phyloP scores from a whole-genome alignment of 2,329 filamentous ascomycete species.

The Botrytis aclada region DNA sequence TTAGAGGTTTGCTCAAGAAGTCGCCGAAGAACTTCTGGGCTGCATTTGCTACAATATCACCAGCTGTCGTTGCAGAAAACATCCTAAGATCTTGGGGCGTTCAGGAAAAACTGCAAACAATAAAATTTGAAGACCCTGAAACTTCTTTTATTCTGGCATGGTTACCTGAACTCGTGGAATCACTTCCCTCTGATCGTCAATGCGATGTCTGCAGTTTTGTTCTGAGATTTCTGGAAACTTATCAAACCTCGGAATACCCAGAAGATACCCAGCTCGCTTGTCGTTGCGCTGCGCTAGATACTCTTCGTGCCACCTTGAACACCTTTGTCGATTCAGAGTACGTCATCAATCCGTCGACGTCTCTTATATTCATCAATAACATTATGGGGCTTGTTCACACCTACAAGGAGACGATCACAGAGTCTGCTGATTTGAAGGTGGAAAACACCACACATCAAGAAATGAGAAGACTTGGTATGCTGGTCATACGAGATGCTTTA shows the following conservation, averaged over 20 bases:
- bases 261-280: slow-evolving; percentile 58
- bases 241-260: slow-evolving; percentile 55
- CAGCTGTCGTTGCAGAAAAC: slow-evolving; percentile 77
- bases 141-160: slow-evolving; percentile 66
- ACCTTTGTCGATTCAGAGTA: slow-evolving; percentile 54
- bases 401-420: slow-evolving; percentile 58
- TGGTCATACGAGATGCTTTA: slow-evolving; percentile 64
- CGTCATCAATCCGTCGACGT: slow-evolving; percentile 48
- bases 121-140: slow-evolving; percentile 52
- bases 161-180: slow-evolving; percentile 74
- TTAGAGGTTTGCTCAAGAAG: slow-evolving; percentile 69
- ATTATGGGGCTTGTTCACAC: slow-evolving; percentile 63
- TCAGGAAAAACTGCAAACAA: slow-evolving; percentile 58
- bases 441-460: slow-evolving; percentile 42
- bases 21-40: slow-evolving; percentile 84
- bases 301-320: slow-evolving; percentile 54
- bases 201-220: slow-evolving; percentile 79
- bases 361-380: slow-evolving; percentile 60
- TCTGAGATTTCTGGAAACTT: slow-evolving; percentile 65
- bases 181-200: slow-evolving; percentile 71
- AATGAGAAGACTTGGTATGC: slow-evolving; percentile 54
- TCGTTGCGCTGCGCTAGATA: slow-evolving; percentile 61
- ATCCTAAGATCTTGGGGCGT: slow-evolving; percentile 72
- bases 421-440: slow-evolving; percentile 49
- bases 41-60: slow-evolving; percentile 76